Evolutionary conservation across 345 rosid genomes (phyloP).

Genomic region (Fremontodendron californicum): DNA sequence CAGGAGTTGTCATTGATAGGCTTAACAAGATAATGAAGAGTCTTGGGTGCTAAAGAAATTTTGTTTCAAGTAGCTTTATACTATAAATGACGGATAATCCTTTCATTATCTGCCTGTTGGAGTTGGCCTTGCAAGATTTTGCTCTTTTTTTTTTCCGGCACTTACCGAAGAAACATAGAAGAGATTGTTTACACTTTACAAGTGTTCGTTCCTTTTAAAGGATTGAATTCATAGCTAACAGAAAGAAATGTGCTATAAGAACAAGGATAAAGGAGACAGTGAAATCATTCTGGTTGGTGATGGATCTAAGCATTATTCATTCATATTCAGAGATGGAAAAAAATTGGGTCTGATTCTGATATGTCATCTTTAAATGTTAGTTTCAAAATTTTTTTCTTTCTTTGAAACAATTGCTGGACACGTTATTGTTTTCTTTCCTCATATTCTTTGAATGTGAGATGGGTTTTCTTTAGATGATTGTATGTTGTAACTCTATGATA

Average conservation of each 20-base stretch:
- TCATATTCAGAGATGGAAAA: neutral
- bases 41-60: conserved; percentile 45
- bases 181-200: neutral
- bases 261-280: neutral
- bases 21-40: conserved; percentile 47
- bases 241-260: neutral
- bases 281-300: neutral
- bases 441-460: neutral
- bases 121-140: neutral
- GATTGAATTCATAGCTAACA: neutral
- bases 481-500: neutral
- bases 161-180: neutral
- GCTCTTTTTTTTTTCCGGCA: neutral
- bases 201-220: neutral
- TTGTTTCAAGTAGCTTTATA: neutral
- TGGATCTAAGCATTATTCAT: neutral
- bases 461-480: neutral
- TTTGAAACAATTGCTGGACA: neutral
- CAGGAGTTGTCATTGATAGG: conserved; percentile 49
- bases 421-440: neutral
- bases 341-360: neutral
- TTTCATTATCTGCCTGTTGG: no score
- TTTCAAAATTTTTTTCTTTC: neutral
- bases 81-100: no score
- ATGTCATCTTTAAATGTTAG: neutral